Conservation (phyloP, 306 rosid species). For the Glycine latifolia region DNA sequence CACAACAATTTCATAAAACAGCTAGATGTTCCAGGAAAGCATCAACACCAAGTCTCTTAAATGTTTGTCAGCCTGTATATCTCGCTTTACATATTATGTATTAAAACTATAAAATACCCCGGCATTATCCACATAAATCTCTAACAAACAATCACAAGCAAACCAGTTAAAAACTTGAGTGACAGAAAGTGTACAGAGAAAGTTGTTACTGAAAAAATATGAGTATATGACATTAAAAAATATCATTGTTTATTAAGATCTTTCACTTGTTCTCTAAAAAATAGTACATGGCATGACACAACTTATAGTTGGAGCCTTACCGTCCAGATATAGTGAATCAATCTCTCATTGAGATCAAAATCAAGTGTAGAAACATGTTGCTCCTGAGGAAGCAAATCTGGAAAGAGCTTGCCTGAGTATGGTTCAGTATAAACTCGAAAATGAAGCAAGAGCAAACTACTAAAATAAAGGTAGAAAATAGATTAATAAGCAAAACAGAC, state of each 20-base stretch:
- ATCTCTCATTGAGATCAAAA: slow-evolving; percentile 91
- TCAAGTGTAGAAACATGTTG: slow-evolving; percentile 87
- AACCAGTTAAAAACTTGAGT: background rate
- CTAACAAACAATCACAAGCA: background rate
- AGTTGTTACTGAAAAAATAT: background rate
- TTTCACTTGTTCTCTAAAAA: background rate
- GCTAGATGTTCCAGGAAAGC: slow-evolving; percentile 91
- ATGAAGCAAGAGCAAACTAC: slow-evolving; percentile 29
- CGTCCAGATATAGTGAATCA: slow-evolving; percentile 34
- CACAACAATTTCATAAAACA: slow-evolving; percentile 74
- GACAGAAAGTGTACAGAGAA: background rate
- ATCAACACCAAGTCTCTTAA: slow-evolving; percentile 95
- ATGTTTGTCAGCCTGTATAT: slow-evolving; percentile 63
- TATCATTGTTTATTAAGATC: background rate
- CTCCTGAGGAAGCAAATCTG: slow-evolving; percentile 82
- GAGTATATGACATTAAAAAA: background rate
- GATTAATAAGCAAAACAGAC: background rate
- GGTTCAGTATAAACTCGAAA: slow-evolving; percentile 87
- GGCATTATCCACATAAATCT: slow-evolving; percentile 34
- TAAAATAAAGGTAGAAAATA: background rate
- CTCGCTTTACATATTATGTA: slow-evolving; percentile 64
- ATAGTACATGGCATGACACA: background rate
- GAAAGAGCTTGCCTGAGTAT: slow-evolving; percentile 87
- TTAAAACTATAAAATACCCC: slow-evolving; percentile 13
- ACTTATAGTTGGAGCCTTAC: slow-evolving; percentile 44